phyloP scores from a whole-genome alignment of 306 rosid species.

The Dryas drummondii region DNA sequence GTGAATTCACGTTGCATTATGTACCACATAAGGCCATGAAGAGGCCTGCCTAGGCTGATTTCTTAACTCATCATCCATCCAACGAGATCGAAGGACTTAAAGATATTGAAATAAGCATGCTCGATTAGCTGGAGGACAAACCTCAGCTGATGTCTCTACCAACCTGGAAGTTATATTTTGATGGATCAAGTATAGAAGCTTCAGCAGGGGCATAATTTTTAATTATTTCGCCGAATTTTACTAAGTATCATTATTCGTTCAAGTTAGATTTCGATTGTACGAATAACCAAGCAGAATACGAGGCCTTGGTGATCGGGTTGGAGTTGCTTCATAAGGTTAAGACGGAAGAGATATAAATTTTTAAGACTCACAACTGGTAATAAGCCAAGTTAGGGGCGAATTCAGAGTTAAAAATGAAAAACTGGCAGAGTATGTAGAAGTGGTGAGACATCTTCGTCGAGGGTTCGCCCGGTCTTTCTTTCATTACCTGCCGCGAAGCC shows the following conservation, averaged over 20 bases:
- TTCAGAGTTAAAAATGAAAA: neutral
- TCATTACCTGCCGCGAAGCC: no score
- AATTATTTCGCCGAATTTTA: neutral
- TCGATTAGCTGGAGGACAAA: no score
- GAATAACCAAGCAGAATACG: neutral
- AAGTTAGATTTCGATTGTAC: neutral
- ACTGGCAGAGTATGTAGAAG: neutral
- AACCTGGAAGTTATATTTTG: neutral
- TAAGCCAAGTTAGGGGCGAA: neutral
- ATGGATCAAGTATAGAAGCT: neutral
- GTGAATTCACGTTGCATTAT: neutral
- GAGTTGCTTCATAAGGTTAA: neutral
- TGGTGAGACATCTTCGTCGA: no score
- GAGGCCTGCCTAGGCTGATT: neutral
- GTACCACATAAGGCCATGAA: neutral
- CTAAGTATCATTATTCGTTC: neutral
- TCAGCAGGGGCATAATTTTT: no score
- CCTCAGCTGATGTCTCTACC: no score
- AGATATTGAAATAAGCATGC: no score
- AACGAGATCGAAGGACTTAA: no score
- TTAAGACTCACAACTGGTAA: neutral
- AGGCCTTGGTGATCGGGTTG: neutral
- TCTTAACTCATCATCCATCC: neutral
- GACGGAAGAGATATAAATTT: neutral
- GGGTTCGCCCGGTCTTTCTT: no score